Conservation (phyloP, 768 basidiomycete genomes). For the Trametes meyenii region DNA sequence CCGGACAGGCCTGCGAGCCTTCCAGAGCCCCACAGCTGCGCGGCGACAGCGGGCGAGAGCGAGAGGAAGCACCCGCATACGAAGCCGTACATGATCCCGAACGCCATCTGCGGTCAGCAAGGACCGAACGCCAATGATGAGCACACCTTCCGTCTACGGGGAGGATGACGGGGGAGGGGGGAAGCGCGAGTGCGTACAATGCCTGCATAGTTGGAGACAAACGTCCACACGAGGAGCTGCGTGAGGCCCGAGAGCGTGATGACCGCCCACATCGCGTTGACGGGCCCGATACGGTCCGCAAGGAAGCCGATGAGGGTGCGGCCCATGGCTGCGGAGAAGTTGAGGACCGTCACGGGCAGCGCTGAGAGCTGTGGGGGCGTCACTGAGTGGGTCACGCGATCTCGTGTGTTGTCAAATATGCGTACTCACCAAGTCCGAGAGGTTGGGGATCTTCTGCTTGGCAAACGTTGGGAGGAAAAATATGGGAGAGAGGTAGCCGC, state of each 20-base stretch:
- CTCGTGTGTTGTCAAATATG: background rate
- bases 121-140: background rate
- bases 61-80: conserved; percentile 42
- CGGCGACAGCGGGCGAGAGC: conserved; percentile 37
- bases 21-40: conserved; percentile 28
- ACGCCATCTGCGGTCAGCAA: conserved; percentile 29
- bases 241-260: conserved; percentile 39
- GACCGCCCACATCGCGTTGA: conserved; percentile 43
- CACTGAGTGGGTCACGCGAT: background rate
- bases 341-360: conserved; percentile 27
- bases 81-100: conserved; percentile 39
- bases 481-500: conserved; percentile 25
- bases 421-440: conserved; percentile 19
- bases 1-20: conserved; percentile 28
- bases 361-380: conserved; percentile 11
- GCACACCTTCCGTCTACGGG: background rate
- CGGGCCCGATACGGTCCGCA: conserved; percentile 43
- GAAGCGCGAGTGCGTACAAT: conserved; percentile 23
- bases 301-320: conserved; percentile 40
- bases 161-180: background rate
- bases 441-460: conserved; percentile 18
- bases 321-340: conserved; percentile 25
- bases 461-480: conserved; percentile 28
- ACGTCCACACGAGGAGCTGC: conserved; percentile 44
- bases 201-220: conserved; percentile 36